phyloP scores from a whole-genome alignment of 1,284 basidiomycete species.

The Neonothopanus nambi region DNA sequence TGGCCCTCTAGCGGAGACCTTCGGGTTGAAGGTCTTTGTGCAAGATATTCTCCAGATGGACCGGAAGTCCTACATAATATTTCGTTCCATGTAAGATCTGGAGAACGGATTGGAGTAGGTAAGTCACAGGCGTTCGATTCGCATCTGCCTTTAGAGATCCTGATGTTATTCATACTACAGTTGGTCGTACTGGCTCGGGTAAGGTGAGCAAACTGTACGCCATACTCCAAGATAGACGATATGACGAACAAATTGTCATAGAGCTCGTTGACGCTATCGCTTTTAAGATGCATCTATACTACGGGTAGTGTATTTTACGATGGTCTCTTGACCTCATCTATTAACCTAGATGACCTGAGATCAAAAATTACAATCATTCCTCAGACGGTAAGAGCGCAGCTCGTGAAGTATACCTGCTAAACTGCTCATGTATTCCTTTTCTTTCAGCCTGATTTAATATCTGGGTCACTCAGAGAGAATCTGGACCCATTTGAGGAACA shows the following conservation, averaged over 20 bases:
- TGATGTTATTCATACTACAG: slow-evolving; percentile 21
- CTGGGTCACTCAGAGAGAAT: slow-evolving; percentile 57
- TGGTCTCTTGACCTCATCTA: slow-evolving; percentile 39
- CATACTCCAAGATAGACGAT: slow-evolving; percentile 19
- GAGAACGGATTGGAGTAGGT: slow-evolving; percentile 50
- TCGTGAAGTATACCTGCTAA: slow-evolving; percentile 15
- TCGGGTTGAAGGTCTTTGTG: slow-evolving; percentile 48
- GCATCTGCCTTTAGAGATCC: background rate
- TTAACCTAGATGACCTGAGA: slow-evolving; percentile 68
- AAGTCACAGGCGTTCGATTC: slow-evolving; percentile 5
- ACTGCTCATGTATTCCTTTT: slow-evolving; percentile 34
- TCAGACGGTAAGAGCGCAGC: slow-evolving; percentile 38
- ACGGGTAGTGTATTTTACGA: slow-evolving; percentile 60
- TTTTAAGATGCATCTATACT: slow-evolving; percentile 58
- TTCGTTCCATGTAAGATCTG: slow-evolving; percentile 43
- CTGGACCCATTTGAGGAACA: slow-evolving; percentile 73
- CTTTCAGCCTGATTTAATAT: slow-evolving; percentile 62
- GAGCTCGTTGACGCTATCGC: slow-evolving; percentile 50
- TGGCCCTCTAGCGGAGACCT: slow-evolving; percentile 67
- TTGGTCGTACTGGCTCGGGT: slow-evolving; percentile 66
- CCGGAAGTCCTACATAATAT: slow-evolving; percentile 46
- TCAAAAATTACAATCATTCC: slow-evolving; percentile 65
- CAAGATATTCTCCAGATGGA: slow-evolving; percentile 41
- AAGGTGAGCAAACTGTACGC: slow-evolving; percentile 40
- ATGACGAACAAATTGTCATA: slow-evolving; percentile 27